Conservation (phyloP, 2,329 filamentous ascomycete species). For the Cytospora leucostoma region DNA sequence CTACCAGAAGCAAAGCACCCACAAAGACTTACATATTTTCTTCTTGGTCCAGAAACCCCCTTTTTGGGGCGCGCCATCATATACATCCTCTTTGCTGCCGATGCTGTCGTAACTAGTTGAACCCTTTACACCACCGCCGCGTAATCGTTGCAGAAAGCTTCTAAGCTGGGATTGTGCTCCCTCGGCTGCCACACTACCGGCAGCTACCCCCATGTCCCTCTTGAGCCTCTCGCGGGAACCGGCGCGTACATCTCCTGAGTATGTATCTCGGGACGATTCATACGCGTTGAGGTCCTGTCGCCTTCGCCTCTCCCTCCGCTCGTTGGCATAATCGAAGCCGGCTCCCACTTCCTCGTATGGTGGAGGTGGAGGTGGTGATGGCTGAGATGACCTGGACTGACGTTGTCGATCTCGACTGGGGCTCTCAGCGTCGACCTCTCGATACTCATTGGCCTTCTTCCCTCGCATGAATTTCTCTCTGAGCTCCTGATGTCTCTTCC, state of each 20-base stretch:
- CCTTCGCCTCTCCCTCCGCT: constrained; percentile 23
- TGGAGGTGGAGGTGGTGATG: constrained; percentile 10
- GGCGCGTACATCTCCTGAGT: constrained; percentile 23
- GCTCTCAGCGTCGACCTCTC: constrained; percentile 23
- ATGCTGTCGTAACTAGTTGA: constrained; percentile 50
- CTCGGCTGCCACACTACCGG: constrained; percentile 69
- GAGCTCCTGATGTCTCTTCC: constrained; percentile 23
- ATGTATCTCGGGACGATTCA: constrained; percentile 17
- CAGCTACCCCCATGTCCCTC: constrained; percentile 61
- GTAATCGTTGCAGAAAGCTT: constrained; percentile 37
- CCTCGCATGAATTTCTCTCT: constrained; percentile 26
- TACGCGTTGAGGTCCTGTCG: constrained; percentile 20
- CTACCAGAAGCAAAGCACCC: background rate
- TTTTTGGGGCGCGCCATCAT: constrained; percentile 44
- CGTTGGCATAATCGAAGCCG: constrained; percentile 15
- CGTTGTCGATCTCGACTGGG: constrained; percentile 19
- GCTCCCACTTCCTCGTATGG: constrained; percentile 20
- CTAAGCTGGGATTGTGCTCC: constrained; percentile 60
- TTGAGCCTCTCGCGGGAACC: constrained; percentile 23
- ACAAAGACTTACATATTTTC: constrained; percentile 58
- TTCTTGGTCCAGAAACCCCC: constrained; percentile 53
- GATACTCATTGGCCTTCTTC: constrained; percentile 25
- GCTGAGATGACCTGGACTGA: constrained; percentile 21
- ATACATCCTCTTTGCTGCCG: constrained; percentile 53
- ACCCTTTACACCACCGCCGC: constrained; percentile 44